Evolutionary conservation across 2,329 filamentous ascomycete species (phyloP).

Genomic region (Nothomitra cinnamomea): DNA sequence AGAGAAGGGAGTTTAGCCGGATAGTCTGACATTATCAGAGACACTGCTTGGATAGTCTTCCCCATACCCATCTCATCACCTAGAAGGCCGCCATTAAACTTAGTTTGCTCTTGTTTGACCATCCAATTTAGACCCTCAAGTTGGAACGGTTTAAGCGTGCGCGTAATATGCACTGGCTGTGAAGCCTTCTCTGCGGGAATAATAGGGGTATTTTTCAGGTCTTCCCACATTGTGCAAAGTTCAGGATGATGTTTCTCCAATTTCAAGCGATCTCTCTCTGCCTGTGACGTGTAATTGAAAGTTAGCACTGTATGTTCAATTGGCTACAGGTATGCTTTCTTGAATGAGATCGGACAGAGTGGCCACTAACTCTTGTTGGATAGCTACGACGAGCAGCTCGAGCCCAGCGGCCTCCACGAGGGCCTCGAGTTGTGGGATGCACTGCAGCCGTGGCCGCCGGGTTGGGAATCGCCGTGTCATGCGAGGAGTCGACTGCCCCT

Average conservation of each 20-base stretch:
- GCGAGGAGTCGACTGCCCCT: too few species aligned
- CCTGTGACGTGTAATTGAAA: background rate
- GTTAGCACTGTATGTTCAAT: background rate
- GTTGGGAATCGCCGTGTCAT: too few species aligned
- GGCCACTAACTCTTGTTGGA: too few species aligned
- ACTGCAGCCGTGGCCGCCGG: too few species aligned
- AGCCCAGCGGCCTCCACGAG: too few species aligned
- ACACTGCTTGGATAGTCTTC: slow-evolving; percentile 96
- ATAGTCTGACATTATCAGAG: slow-evolving; percentile 94
- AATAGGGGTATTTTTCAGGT: slow-evolving; percentile 49
- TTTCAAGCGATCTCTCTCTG: slow-evolving; percentile 40
- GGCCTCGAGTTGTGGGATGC: too few species aligned
- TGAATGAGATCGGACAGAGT: too few species aligned
- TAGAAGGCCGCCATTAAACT: slow-evolving; percentile 77
- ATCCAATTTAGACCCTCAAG: slow-evolving; percentile 92
- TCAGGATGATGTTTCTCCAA: slow-evolving; percentile 64
- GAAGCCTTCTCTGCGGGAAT: slow-evolving; percentile 46
- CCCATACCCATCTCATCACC: slow-evolving; percentile 98
- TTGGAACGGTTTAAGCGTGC: slow-evolving; percentile 82
- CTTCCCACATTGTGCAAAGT: slow-evolving; percentile 70
- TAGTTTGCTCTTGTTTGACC: slow-evolving; percentile 67
- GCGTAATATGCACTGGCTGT: slow-evolving; percentile 63
- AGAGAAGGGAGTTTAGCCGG: slow-evolving; percentile 68
- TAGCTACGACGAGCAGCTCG: too few species aligned
- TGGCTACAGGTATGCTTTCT: too few species aligned